Evolutionary conservation across 805 yeast species (phyloP).

Genomic region (Pichia occidentalis): DNA sequence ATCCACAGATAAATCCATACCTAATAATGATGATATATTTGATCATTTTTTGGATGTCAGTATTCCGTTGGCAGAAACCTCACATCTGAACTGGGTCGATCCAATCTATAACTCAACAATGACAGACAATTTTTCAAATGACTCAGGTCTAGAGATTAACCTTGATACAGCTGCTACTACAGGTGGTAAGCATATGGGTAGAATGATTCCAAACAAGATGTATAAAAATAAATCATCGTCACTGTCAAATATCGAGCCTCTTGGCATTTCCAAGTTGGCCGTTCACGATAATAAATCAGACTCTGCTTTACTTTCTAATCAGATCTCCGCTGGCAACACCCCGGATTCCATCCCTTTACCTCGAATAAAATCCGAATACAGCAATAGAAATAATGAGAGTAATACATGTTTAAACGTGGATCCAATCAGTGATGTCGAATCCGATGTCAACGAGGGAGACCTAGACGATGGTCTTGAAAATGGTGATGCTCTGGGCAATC

Average conservation of each 20-base stretch:
- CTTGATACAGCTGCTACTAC: constrained; percentile 6
- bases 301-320: background rate
- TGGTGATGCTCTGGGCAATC: background rate
- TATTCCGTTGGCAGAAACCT: background rate
- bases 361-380: too few relatives aligned
- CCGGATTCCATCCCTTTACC: too few relatives aligned
- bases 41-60: constrained; percentile 9
- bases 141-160: background rate
- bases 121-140: background rate
- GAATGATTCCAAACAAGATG: background rate
- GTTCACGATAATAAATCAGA: constrained; percentile 4
- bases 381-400: too few relatives aligned
- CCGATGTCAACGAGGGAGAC: too few relatives aligned
- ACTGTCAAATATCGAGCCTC: background rate
- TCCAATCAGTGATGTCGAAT: too few relatives aligned
- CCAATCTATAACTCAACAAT: constrained; percentile 8
- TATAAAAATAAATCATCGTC: background rate
- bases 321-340: background rate
- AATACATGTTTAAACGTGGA: too few relatives aligned
- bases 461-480: too few relatives aligned
- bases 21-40: constrained; percentile 12
- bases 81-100: constrained; percentile 9
- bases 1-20: background rate
- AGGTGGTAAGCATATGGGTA: background rate
- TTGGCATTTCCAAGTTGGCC: background rate